Conservation (phyloP, 306 rosid genomes). For the Macrotyloma uniflorum region DNA sequence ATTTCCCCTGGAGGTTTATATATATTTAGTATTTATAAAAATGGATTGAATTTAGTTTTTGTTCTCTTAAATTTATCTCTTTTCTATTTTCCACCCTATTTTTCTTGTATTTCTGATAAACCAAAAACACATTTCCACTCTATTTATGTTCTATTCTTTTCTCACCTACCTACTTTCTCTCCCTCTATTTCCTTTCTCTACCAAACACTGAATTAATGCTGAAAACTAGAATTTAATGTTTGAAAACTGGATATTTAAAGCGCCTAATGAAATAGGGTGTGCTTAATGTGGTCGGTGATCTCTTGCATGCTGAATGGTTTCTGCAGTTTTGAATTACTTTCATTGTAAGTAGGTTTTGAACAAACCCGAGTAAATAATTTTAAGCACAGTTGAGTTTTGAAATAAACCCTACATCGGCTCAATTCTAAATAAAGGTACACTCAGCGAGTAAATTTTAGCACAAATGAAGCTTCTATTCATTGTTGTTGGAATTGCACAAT, state of each 20-base stretch:
- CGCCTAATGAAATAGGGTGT: not conserved
- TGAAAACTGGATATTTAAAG: not conserved
- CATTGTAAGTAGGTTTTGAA: not conserved
- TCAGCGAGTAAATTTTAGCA: not conserved
- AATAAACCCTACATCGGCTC: not conserved
- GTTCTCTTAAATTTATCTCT: too few relatives aligned
- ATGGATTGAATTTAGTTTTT: too few relatives aligned
- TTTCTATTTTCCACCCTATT: too few relatives aligned
- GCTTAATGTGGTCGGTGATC: not conserved
- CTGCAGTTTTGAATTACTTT: slow-evolving; percentile 2
- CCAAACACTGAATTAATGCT: not conserved
- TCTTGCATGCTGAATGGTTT: slow-evolving; percentile 19
- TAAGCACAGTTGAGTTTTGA: not conserved
- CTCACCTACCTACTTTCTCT: too few relatives aligned
- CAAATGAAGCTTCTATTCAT: not conserved
- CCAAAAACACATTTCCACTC: too few relatives aligned
- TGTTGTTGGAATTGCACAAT: not conserved
- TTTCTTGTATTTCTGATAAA: too few relatives aligned
- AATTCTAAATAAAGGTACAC: not conserved
- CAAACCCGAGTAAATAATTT: not conserved
- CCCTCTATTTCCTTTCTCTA: too few relatives aligned
- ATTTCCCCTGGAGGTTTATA: too few relatives aligned
- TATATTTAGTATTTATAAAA: too few relatives aligned
- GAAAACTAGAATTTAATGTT: slow-evolving; percentile 1
- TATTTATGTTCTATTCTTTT: too few relatives aligned